Base-by-base conservation (phyloP, 2,329 filamentous ascomycete genomes). In the Chrysosporium queenslandicum region DNA sequence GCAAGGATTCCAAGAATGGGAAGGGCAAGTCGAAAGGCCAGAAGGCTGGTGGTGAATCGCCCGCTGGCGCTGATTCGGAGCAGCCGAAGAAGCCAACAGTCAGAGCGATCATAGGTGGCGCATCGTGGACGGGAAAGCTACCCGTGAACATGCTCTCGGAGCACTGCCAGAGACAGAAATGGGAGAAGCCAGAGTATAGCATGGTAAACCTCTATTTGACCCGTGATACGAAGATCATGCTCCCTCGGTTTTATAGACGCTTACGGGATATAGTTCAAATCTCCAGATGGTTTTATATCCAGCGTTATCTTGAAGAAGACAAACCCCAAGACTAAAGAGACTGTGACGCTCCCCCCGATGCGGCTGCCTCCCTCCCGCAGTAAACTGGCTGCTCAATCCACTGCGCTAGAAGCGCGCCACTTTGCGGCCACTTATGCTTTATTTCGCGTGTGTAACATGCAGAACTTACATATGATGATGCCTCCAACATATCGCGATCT, bases 91-190 rank as follows among this genome's bases (percentile, higher is more conserved):
- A 78, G 60, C 79, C 80, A 37, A 75, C 80, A 46, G 78, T 77
- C 20, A 73, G 79, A 68, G 87, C 94, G 60, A 74, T 98, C 58
- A 94, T 98, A 63, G 92, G 89, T 39, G 92, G 92, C 46, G 82
- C 88, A 54, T 96, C 89, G 60, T 98, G 92, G 92, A 98, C 92
- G 0, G 92, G 92, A 37, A 98, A 98, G 68, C 74, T 98, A 29
- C 92, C 92, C 1, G 86, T 96, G 58, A 96, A 94, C 65, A 77
- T 97, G 62, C 79, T 97, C 58, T 87, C 86, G 32, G 92, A 97
- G 74, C 87, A 94, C 70, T 96, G 90, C 63, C 89, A 95, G 71
- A 94, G 91, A 68, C 87, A 94, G 68, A 88, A 87, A 66, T 98
- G 92, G 92, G 86, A 88, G 59, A 91, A 84, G 66, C 91, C 91